Percentiles rank a stretch among this genome's conserved stretches.
These are phyloP conservation scores for Lobosporangium transversale DNA, from an alignment of 192 early-diverging fungal genomes.

Conservation along the genomic window DNA sequence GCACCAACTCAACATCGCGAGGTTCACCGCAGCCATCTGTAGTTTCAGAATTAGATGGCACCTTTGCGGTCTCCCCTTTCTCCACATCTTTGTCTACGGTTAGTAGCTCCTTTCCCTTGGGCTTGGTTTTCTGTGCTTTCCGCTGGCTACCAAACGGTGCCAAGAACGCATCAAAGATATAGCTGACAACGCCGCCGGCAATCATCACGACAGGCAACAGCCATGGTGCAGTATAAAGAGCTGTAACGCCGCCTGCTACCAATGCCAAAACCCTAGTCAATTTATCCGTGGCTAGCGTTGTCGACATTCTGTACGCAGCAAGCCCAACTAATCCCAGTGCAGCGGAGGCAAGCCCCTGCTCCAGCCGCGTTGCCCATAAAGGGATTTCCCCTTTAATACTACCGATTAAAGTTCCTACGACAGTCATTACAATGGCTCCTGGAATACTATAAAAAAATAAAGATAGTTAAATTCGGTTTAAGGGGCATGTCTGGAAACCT, in stretches of 20 bases:
- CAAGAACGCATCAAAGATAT: conserved; percentile 20
- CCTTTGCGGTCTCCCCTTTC: conserved; percentile 4
- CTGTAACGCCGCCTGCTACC: conserved; percentile 32
- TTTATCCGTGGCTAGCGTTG: conserved; percentile 50
- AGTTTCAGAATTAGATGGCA: not conserved
- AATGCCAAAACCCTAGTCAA: conserved; percentile 45
- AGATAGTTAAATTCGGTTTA: not conserved
- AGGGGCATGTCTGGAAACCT: conserved; percentile 39
- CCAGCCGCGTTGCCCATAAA: conserved; percentile 56
- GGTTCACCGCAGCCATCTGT: not conserved
- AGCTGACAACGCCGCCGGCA: conserved; percentile 54
- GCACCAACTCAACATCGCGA: not conserved
- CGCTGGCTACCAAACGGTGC: not conserved
- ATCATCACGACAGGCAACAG: conserved; percentile 67
- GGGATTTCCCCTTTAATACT: conserved; percentile 55
- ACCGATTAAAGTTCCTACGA: conserved; percentile 57
- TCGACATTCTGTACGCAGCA: conserved; percentile 60
- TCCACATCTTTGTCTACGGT: conserved; percentile 6
- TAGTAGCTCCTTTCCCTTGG: not conserved
- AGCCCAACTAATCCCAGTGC: conserved; percentile 71
- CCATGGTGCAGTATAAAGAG: conserved; percentile 56
- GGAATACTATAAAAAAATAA: conserved; percentile 51
- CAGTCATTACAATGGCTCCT: conserved; percentile 65
- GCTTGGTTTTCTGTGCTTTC: not conserved
- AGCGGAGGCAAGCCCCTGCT: conserved; percentile 62